phyloP scores from a whole-genome alignment of 768 basidiomycete species.

The Lentinus brumalis region DNA sequence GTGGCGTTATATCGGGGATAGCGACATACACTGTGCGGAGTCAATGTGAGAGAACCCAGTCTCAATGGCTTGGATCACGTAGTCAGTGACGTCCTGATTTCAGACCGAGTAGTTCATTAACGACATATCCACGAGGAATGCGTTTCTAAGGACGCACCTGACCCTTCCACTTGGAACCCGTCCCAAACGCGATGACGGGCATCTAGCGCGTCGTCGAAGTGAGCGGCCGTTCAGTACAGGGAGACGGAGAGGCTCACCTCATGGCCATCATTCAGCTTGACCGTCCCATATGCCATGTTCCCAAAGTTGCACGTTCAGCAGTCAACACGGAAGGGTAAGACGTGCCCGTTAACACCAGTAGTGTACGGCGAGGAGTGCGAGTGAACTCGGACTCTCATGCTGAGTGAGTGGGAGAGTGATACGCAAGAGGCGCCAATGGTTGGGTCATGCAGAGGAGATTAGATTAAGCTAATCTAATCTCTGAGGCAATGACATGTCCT shows the following conservation, averaged over 20 bases:
- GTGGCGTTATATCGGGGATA: no score
- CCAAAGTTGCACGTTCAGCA: neutral
- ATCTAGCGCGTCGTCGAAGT: slow-evolving; percentile 39
- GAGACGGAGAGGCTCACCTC: slow-evolving; percentile 24
- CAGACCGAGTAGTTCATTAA: neutral
- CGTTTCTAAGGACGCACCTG: slow-evolving; percentile 19
- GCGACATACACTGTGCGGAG: slow-evolving; percentile 62
- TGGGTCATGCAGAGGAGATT: neutral
- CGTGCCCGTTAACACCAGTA: no score
- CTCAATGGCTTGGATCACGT: slow-evolving; percentile 59
- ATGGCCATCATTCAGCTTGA: slow-evolving; percentile 40
- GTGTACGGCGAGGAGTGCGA: neutral
- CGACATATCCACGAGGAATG: neutral
- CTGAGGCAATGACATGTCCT: no score
- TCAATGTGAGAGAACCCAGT: slow-evolving; percentile 65
- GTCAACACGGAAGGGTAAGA: neutral
- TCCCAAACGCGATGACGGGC: slow-evolving; percentile 64
- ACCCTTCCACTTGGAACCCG: slow-evolving; percentile 46
- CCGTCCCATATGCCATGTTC: slow-evolving; percentile 36
- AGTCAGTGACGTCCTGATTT: slow-evolving; percentile 49
- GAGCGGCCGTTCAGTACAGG: neutral
- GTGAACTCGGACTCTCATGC: neutral
- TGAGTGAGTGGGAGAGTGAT: neutral
- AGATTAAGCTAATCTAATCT: no score
- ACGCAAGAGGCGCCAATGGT: neutral